phyloP scores from a whole-genome alignment of 306 rosid genomes.

The Mucuna pruriens region DNA sequence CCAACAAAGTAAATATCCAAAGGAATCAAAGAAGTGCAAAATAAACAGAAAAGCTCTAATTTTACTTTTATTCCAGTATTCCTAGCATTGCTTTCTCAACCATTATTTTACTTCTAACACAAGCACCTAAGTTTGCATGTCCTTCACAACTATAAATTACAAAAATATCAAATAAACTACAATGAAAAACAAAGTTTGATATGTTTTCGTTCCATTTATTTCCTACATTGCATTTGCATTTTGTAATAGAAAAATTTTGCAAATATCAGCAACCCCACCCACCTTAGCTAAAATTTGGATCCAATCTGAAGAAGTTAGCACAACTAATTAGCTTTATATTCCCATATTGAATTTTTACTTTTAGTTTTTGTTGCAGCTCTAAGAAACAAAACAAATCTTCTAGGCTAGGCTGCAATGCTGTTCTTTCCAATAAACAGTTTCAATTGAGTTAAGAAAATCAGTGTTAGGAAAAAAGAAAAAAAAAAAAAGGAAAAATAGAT shows the following conservation, averaged over 20 bases:
- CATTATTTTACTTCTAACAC: too few relatives aligned
- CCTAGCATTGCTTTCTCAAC: background rate
- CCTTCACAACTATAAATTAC: too few relatives aligned
- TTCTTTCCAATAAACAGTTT: background rate
- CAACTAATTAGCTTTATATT: background rate
- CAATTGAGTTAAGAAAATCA: background rate
- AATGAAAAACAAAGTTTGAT: background rate
- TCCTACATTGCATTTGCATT: background rate
- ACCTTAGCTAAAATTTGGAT: background rate
- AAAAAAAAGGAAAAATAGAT: too few relatives aligned
- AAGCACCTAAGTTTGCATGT: too few relatives aligned
- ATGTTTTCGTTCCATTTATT: background rate
- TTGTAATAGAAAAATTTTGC: background rate
- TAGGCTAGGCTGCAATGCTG: background rate
- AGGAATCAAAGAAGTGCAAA: constrained; percentile 13
- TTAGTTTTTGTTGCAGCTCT: background rate
- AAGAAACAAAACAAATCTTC: background rate
- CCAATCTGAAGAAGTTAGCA: background rate
- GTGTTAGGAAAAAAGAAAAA: background rate
- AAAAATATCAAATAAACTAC: too few relatives aligned
- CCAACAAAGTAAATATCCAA: background rate
- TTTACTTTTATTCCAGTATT: background rate
- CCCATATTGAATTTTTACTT: background rate
- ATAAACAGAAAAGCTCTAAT: background rate
- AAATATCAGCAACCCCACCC: background rate